Evolutionary conservation across 1,284 basidiomycete genomes (phyloP), one percentile per base, ranked within the genome.

Genomic region (Papiliotrema terrestris): DNA sequence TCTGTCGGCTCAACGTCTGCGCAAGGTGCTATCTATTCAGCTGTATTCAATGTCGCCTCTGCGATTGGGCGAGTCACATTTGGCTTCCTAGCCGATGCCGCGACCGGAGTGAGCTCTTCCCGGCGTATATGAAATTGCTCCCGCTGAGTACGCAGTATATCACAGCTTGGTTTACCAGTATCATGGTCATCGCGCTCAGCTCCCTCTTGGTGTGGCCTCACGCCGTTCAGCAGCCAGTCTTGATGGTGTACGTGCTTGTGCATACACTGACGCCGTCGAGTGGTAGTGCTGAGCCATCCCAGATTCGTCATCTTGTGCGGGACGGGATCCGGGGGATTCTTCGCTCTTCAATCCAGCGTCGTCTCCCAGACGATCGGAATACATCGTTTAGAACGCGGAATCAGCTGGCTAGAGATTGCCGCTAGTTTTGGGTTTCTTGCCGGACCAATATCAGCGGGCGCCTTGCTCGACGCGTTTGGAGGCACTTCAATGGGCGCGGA

Each of bases 271-370:
- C 36, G 1, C 3, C 15, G 22, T 17, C 29, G 11, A n/a, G 19
- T n/a, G 2, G 19, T 47, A 6, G 38, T n/a, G n/a, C n/a, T n/a
- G n/a, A n/a, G n/a, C n/a, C n/a, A n/a, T n/a, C n/a, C n/a, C n/a
- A 61, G 57, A 5, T 62, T 62, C 35, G 58, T 58, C n/a, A 37
- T 57, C 17, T 32, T 59, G 20, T 58, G 56, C 42, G 61, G 61
- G 22, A 26, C 56, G n/a, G 61, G 61, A 8, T 59, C 61, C 5
- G 61, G 61, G 13, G 61, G 61, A 2, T 62, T 58, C 49, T 62
- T 62, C 49, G 45, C 55, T 5, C 54, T 62, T 5, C 61, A 62
- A 50, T 51, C 56, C 8, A 52, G 52, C 11, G 56, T 62, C 25
- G 54, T 59, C 15, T 51, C 45, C 14, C 61, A 62, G 44, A 53